Evolutionary conservation across 345 rosid genomes (phyloP).

Genomic region (Isatis tinctoria): DNA sequence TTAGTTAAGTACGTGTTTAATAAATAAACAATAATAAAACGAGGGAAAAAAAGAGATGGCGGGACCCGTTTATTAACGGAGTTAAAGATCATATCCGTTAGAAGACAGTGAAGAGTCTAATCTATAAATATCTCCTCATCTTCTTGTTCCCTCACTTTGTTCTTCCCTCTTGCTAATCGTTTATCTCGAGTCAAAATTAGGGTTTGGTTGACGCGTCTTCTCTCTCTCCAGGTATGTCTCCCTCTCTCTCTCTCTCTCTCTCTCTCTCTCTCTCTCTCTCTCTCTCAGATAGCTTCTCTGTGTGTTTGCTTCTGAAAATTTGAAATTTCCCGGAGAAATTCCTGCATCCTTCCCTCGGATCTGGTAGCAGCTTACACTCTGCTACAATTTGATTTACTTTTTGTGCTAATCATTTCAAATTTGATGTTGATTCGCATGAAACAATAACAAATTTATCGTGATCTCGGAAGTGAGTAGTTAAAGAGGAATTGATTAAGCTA

Average conservation of each 20-base stretch:
- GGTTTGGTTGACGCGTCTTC: constrained; percentile 16
- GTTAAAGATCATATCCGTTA: constrained; percentile 25
- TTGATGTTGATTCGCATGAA: background rate
- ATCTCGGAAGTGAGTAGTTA: background rate
- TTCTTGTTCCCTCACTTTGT: constrained; percentile 8
- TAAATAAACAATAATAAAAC: constrained; percentile 11
- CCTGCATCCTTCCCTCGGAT: constrained; percentile 1
- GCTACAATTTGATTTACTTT: background rate
- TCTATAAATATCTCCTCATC: constrained; percentile 30
- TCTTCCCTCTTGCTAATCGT: background rate
- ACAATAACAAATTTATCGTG: constrained; percentile 2
- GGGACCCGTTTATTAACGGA: constrained; percentile 27
- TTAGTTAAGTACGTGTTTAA: background rate
- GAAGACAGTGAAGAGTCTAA: constrained; percentile 24
- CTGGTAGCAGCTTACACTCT: constrained; percentile 18
- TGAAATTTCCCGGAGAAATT: background rate
- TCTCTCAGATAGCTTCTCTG: background rate
- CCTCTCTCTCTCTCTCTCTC: too few relatives aligned
- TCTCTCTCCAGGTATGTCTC: constrained; percentile 26
- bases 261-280: background rate
- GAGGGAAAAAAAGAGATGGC: background rate
- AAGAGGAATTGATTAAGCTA: constrained; percentile 19
- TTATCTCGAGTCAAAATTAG: constrained; percentile 21
- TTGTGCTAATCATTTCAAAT: background rate
- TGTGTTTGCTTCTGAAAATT: background rate